Base-by-base conservation (phyloP, 257 asterid genomes). In the Knoxia roxburghii region DNA sequence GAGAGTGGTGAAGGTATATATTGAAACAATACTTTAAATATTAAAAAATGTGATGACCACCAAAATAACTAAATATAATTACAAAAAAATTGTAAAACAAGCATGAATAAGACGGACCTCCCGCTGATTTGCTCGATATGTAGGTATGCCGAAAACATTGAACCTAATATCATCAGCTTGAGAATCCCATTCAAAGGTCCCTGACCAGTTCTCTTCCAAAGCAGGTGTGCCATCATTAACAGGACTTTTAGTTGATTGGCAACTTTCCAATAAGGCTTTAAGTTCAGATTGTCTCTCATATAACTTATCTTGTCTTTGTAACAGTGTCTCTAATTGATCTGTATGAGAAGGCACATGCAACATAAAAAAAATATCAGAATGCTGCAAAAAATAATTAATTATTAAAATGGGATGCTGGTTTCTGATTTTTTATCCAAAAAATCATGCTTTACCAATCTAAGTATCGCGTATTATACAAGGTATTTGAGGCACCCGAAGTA, bases 81-180 rank as follows among this genome's bases (percentile, higher is more conserved):
- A 60, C 8, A 58, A 48, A 10, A 3, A 14, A 29, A 58, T 48
- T 20, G 1, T 58, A 33, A 58, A 32, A 58, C n/a, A 33, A 20
- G 21, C 64, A 17, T 32, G 17, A 58, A 32, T 33, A 54, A 54
- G 50, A 54, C 81, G 61, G 62, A 93, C 97, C 97, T 93, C 99
- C 33, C 83, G 85, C 79, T 93, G 99, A 80, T 93, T 93, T 63
- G 97, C 86, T 57, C 99, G 97, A 75, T 90, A 93, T 6, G 85
- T 54, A 13, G 97, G 77, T 73, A 93, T 90, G 40, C 97, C 97
- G 56, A 93, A 93, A 68, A 93, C 75, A 75, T 93, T 93, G 70
- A 93, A 85, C 86, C 95, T 83, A 68, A 85, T 72, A 75, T 93
- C 97, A 72, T 90, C 90, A 79, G 90, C 99, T 75, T 62, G 73